Base-by-base conservation (phyloP, 169 alveolate species). In the Theileria orientalis region DNA sequence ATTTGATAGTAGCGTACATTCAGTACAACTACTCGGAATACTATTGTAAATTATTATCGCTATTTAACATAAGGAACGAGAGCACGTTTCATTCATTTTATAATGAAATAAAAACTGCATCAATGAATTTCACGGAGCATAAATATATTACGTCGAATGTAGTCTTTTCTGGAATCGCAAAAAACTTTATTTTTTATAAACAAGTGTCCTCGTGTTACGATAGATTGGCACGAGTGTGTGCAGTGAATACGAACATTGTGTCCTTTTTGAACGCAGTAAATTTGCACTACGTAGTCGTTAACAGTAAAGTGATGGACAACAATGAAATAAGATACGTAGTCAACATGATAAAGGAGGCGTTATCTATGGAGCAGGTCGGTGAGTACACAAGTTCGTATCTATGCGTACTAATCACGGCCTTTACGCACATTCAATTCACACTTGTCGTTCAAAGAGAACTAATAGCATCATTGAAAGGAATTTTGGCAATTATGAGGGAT, bases 11-110 rank as follows among this genome's bases (percentile, higher is more conserved):
- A 49, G 8, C 68, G 11, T 37, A 63, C 7, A 40, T 82, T 13
- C 89, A 76, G 11, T 69, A 60, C 23, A 79, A 82, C 76, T 70
- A 73, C 13, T 62, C 75, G 51, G 46, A 52, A 0, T 74, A 73
- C 47, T 82, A 29, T 57, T 41, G 25, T 44, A 68, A 72, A 57
- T 35, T 61, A 23, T 41, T 56, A 16, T 56, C 52, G 9, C 49
- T 73, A 25, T 0, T 74, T 0, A 40, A 57, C 1, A 21, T 82
- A 8, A 64, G 64, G n/a, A 64, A 52, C 0, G 16, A 16, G 14
- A 68, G 74, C 6, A 32, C 21, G 0, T 40, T 35, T 32, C 16
- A 35, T 68, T 27, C 51, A 13, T 16, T 68, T 1, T 54, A 68
- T 11, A 13, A 57, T 16, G 19, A 44, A 56, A 27, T 56, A 47